Base-by-base conservation (phyloP, 2,329 filamentous ascomycete species). In the Alternaria panax region DNA sequence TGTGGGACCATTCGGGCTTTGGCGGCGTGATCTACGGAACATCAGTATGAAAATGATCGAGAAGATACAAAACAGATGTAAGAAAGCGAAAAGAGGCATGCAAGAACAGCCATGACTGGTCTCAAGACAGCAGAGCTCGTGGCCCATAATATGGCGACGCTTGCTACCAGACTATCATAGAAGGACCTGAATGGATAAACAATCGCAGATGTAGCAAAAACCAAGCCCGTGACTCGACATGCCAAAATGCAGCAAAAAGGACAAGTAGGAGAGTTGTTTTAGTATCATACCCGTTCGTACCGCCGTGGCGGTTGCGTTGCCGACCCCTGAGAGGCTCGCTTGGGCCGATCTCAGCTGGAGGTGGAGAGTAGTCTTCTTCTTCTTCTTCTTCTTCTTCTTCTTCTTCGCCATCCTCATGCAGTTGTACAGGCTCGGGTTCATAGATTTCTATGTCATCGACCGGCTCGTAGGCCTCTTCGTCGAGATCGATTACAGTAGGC, bases 341-440 rank as follows among this genome's bases (percentile, higher is more conserved):
- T 28, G 67, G 61, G 27, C 64, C 64, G 57, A 73, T 72, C 72
- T 79, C 79, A 65, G 79, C 80, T 57, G 77, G 80, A 68, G 82
- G 81, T 65, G 81, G 81, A 63, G 77, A 81, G 59, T 82, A 79
- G 42, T 79, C 77, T 38, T 78, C 78, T 60, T 80, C n/a, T n/a
- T n/a, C n/a, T n/a, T n/a, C 79, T 41, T 80, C 78, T 47, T 67
- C 67, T 27, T 79, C 77, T 38, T 78, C 78, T 60, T 80, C 79
- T 42, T 80, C 78, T 48, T 67, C 67, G 28, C 36, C 56, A 41
- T 79, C 77, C 7, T 75, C 73, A 38, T 62, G 65, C 43, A 68
- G 54, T n/a, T 61, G 59, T 50, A 68, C 60, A 47, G 66, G 64
- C 50, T 76, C 73, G 55, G 75, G 72, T 55, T 77, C 75, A 67